phyloP scores from a whole-genome alignment of 2,329 filamentous ascomycete species.

The Colletotrichum kahawae region DNA sequence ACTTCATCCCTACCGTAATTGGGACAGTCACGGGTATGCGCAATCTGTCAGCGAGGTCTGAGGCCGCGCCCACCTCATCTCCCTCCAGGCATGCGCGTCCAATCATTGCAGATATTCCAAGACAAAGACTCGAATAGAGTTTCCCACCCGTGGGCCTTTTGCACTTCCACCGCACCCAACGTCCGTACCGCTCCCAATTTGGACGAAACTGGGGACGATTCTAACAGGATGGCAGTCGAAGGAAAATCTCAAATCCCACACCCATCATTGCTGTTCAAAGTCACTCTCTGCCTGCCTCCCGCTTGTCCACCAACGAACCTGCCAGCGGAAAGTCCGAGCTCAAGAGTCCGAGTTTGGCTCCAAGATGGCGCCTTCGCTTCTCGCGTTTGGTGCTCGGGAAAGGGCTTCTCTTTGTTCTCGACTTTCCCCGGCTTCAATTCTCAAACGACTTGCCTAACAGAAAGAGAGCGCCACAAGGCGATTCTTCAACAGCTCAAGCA shows the following conservation, averaged over 20 bases:
- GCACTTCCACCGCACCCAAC: not conserved
- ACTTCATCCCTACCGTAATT: not conserved
- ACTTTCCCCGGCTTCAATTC: not conserved
- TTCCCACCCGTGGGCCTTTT: constrained; percentile 1
- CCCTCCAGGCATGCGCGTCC: not conserved
- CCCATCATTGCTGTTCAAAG: not conserved
- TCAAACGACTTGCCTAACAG: constrained; percentile 2
- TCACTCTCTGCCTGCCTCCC: not conserved
- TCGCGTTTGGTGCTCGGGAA: not conserved
- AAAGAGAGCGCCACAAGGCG: not conserved
- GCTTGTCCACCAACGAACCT: not conserved
- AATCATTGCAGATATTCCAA: constrained; percentile 2
- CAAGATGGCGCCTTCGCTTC: not conserved
- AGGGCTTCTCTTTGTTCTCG: not conserved
- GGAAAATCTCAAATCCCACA: not conserved
- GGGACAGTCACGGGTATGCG: not conserved
- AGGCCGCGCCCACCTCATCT: constrained; percentile 9
- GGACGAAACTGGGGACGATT: constrained; percentile 3
- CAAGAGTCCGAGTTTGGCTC: not conserved
- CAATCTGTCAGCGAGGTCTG: constrained; percentile 11
- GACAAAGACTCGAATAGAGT: constrained; percentile 8
- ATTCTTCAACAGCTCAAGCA: constrained; percentile 8
- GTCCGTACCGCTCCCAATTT: not conserved
- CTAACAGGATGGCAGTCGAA: not conserved
- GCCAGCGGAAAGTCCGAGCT: not conserved